Conservation (phyloP, 495 filamentous ascomycete species). For the Penicillium lividum region DNA sequence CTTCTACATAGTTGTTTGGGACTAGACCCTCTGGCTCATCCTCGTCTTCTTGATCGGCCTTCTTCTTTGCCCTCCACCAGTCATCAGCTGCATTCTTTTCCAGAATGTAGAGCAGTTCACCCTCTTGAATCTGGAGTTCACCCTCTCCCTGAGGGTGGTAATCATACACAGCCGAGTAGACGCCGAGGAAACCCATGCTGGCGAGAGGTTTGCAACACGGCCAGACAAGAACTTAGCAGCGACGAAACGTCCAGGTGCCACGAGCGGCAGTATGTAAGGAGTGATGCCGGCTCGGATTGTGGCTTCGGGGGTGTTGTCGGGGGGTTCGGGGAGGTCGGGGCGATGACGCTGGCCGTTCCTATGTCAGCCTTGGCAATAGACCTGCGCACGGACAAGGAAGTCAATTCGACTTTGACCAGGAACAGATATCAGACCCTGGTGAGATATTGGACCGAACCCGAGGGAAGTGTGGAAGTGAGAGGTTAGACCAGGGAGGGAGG, state of each 20-base stretch:
- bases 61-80: slow-evolving; percentile 99
- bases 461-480: slow-evolving; percentile 13
- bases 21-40: slow-evolving; percentile 93
- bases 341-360: slow-evolving; percentile 25
- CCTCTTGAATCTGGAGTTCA: slow-evolving; percentile 85
- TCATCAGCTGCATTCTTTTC: slow-evolving; percentile 89
- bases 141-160: slow-evolving; percentile 86
- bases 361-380: slow-evolving; percentile 29
- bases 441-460: slow-evolving; percentile 8
- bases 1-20: slow-evolving; percentile 93
- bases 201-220: slow-evolving; percentile 4
- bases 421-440: slow-evolving; percentile 6
- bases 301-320: slow-evolving; percentile 14
- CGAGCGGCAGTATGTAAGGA: slow-evolving; percentile 25
- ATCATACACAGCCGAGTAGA: slow-evolving; percentile 92
- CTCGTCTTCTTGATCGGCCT: slow-evolving; percentile 83
- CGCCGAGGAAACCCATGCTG: slow-evolving; percentile 77
- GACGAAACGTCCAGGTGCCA: slow-evolving; percentile 14
- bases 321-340: slow-evolving; percentile 16
- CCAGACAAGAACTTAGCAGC: background rate
- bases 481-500: slow-evolving; percentile 29
- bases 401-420: background rate
- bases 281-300: slow-evolving; percentile 13
- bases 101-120: slow-evolving; percentile 88
- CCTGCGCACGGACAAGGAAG: slow-evolving; percentile 13